A percentile compares a stretch with the other conserved stretches of the same genome.
phyloP scores from a whole-genome alignment of 1,284 basidiomycete species.

The Cutaneotrichosporon spelunceum region DNA sequence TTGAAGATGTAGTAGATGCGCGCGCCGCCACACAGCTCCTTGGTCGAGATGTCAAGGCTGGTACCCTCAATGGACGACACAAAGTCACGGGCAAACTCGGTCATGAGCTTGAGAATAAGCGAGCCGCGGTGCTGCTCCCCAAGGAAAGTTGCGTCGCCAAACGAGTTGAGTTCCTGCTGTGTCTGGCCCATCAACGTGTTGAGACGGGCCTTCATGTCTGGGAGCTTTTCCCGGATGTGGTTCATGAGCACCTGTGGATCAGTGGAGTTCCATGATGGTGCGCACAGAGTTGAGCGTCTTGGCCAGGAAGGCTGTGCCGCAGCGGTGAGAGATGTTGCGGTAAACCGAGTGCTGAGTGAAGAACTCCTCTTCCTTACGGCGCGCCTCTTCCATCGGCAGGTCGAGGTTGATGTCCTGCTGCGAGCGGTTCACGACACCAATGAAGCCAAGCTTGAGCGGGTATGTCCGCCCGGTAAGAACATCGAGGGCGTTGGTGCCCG shows the following conservation, averaged over 20 bases:
- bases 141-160: constrained; percentile 88
- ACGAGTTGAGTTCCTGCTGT: constrained; percentile 94
- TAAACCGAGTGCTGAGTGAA: constrained; percentile 89
- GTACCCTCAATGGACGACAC: constrained; percentile 97
- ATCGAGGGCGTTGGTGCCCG: constrained; percentile 94
- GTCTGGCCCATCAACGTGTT: constrained; percentile 99
- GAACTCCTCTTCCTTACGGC: constrained; percentile 84
- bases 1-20: constrained; percentile 99
- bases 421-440: constrained; percentile 94
- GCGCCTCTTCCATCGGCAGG: constrained; percentile 79
- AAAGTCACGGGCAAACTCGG: constrained; percentile 96
- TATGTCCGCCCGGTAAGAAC: constrained; percentile 94
- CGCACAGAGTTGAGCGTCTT: constrained; percentile 87
- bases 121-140: constrained; percentile 86
- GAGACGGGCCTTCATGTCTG: constrained; percentile 98
- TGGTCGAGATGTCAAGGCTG: constrained; percentile 94
- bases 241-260: constrained; percentile 79
- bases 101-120: constrained; percentile 92
- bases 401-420: constrained; percentile 95
- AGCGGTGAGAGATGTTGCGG: constrained; percentile 93
- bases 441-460: constrained; percentile 95
- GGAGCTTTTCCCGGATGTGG: constrained; percentile 97
- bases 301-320: constrained; percentile 91
- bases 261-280: constrained; percentile 10
- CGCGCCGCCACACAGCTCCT: constrained; percentile 96